Conservation (phyloP, 2,329 filamentous ascomycete genomes). For the Scytalidium sp. region DNA sequence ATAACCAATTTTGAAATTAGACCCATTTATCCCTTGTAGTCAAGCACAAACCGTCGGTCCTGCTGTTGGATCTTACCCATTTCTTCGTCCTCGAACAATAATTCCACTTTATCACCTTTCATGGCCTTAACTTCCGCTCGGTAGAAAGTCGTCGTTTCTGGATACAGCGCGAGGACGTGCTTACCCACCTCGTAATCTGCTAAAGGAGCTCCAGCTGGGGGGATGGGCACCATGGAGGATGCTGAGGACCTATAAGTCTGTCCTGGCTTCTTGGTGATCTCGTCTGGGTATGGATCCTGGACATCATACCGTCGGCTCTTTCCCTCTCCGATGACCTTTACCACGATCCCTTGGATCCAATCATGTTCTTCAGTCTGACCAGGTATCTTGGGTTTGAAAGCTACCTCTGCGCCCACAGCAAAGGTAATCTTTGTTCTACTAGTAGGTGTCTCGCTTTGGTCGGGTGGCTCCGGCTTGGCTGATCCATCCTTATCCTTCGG, state of each 20-base stretch:
- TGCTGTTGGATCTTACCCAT: conserved; percentile 72
- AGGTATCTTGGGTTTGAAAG: conserved; percentile 58
- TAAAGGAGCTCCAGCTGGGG: conserved; percentile 55
- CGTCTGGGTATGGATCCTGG: conserved; percentile 75
- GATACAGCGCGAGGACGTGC: conserved; percentile 74
- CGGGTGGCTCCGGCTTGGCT: conserved; percentile 17
- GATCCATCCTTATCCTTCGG: conserved; percentile 18
- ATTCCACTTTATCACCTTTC: conserved; percentile 53
- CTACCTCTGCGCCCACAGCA: conserved; percentile 60
- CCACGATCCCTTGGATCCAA: conserved; percentile 77
- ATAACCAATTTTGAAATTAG: neutral
- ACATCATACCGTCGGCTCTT: conserved; percentile 78
- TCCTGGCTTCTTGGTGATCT: conserved; percentile 61
- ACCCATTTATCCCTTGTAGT: conserved; percentile 46
- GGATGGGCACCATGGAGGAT: conserved; percentile 74
- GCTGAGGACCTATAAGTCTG: conserved; percentile 66
- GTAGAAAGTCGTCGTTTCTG: conserved; percentile 83
- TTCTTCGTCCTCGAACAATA: conserved; percentile 80
- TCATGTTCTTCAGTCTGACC: conserved; percentile 48
- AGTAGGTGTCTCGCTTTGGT: conserved; percentile 16
- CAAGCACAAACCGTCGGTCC: conserved; percentile 72
- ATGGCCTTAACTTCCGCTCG: conserved; percentile 76
- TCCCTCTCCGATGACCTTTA: conserved; percentile 70
- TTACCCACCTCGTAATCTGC: conserved; percentile 64
- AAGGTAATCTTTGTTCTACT: conserved; percentile 51